Base-by-base conservation (phyloP, 129 eudicot genomes). In the Helichrysum umbraculigerum region DNA sequence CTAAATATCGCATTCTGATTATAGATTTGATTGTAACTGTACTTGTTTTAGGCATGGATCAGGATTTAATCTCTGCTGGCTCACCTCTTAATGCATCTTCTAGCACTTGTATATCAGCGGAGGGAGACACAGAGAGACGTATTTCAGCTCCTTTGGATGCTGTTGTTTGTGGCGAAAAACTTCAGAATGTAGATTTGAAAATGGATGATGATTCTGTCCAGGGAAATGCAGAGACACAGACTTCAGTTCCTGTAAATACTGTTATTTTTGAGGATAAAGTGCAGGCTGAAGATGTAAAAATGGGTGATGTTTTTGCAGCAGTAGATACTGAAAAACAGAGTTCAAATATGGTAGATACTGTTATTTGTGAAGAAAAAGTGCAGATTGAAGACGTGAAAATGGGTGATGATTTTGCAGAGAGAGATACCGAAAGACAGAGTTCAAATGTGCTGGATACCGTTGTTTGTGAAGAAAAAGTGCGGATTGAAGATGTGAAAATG, bases 71-170 rank as follows among this genome's bases (percentile, higher is more conserved):
- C n/a, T 22, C 21, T 66, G 51, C 4, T 66, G 28, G 28, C 28
- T 57, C 62, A 57, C 21, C 62, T 57, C 29, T 57, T 11, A 64
- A 74, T n/a, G 78, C 59, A 42, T 74, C 78, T 60, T 74, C 70
- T 5, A 59, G 68, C 39, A 58, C 77, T 59, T 66, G 69, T 35
- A 60, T 61, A 74, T 74, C 78, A 16, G 78, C 5, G 34, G 70
- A 74, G 44, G 78, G 57, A 60, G 70, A 22, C 6, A 16, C 7
- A 19, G 62, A 57, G 25, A 57, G 62, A 57, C 62, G 20, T 11
- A 44, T 5, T 44, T 44, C 52, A 12, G 52, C 17, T 44, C 52
- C 16, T 44, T 16, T 44, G 52, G 52, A 44, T 44, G 17, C 52
- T 44, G 5, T 44, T 44, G 5, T 12, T 44, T 14, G 16, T 44